These are phyloP conservation scores for Xylaria intraflava DNA, from an alignment of 495 filamentous ascomycete species.

Conservation along the genomic window DNA sequence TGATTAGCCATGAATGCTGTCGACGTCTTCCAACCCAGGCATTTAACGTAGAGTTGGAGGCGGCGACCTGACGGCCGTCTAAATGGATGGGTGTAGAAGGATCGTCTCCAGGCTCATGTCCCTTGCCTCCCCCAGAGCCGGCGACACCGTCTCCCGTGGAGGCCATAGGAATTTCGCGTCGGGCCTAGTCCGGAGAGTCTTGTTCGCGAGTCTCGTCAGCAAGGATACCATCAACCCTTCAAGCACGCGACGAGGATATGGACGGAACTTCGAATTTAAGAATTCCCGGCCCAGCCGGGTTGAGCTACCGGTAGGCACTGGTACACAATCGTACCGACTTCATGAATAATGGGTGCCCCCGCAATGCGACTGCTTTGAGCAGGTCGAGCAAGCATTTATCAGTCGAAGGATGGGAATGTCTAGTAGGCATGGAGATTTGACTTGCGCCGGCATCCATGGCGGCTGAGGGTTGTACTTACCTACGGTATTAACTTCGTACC, in stretches of 20 bases:
- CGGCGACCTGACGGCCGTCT: slow-evolving; percentile 40
- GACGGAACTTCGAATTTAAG: background rate
- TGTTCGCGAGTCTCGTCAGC: slow-evolving; percentile 4
- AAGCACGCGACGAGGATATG: no score
- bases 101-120: background rate
- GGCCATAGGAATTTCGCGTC: slow-evolving; percentile 5
- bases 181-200: background rate
- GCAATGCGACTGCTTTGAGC: background rate
- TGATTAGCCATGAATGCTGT: slow-evolving; percentile 62
- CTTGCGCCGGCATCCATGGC: background rate
- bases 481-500: no score
- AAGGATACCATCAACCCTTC: no score
- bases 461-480: no score
- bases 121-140: background rate
- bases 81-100: background rate
- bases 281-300: background rate
- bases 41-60: slow-evolving; percentile 63
- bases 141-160: slow-evolving; percentile 1
- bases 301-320: background rate
- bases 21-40: slow-evolving; percentile 56
- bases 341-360: background rate
- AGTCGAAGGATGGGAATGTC: no score
- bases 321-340: background rate
- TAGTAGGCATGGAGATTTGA: no score
- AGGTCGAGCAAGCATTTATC: background rate